Evolutionary conservation across 2,329 filamentous ascomycete genomes (phyloP).

Genomic region (Diaporthe helianthi): DNA sequence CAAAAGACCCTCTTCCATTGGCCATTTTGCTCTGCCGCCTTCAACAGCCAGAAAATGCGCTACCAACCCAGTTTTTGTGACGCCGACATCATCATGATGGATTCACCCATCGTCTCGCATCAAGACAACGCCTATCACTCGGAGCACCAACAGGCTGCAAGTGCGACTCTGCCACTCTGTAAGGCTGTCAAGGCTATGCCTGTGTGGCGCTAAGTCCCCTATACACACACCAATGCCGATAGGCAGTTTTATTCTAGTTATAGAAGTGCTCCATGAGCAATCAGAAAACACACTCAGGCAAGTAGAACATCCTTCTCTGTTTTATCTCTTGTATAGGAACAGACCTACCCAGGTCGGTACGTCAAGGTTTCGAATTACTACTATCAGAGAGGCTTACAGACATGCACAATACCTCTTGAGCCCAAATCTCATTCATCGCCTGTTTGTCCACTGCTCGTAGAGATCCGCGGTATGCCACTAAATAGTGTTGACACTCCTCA

Average conservation of each 20-base stretch:
- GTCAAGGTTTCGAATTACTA: background rate
- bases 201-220: background rate
- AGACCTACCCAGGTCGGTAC: no score
- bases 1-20: background rate
- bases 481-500: background rate
- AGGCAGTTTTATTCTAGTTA: no score
- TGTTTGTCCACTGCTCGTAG: background rate
- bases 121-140: background rate
- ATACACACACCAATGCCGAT: no score
- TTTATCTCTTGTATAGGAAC: background rate
- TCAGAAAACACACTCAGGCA: background rate
- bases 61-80: background rate
- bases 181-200: background rate
- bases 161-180: no score
- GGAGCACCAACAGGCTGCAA: no score
- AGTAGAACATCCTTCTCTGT: background rate
- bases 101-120: background rate
- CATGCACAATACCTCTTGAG: background rate
- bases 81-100: slow-evolving; percentile 7
- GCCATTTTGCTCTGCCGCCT: background rate
- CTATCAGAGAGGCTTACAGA: background rate
- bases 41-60: background rate
- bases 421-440: background rate
- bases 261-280: no score
- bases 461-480: background rate